Base-by-base conservation (phyloP, 2,329 filamentous ascomycete genomes). In the Diaporthe sp. region DNA sequence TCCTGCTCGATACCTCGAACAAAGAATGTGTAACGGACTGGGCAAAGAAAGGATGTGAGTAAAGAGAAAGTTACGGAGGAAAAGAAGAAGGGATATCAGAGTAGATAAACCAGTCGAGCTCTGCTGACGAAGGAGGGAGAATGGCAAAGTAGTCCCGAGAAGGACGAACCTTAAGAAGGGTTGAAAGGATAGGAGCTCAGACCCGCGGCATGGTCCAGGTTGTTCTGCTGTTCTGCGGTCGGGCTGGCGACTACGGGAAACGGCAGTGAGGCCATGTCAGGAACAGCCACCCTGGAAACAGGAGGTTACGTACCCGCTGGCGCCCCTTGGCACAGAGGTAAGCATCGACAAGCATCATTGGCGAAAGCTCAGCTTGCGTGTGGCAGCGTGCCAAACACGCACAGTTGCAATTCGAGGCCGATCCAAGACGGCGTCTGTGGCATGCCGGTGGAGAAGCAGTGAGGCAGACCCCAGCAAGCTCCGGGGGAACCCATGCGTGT, bases 391-490 rank as follows among this genome's bases (percentile, higher is more conserved):
- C 71, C 58, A 68, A 53, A 76, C 74, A 17, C 42, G 58, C 74
- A 61, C 76, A 77, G 71, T 72, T 68, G 68, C 68, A 72, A 37
- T 53, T 55, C 37, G 68, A 68, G 61, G 75, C 76, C 44, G 68
- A 72, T 72, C 65, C 77, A 79, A 79, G 78, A 79, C 78, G 72
- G 61, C 57, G 51, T 53, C 76, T 79, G 78, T 77, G 75, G 74
- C 78, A 79, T 72, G 61, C 17, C 63, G 75, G 78, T 79, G 78
- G 78, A 75, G 76, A 75, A 49, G 10, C 31, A 57, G 61, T 73
- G 68, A 70, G 70, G 61, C 71, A 74, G 67, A 71, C 60, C 61
- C 71, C 28, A 53, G 65, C 55, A 73, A 55, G 60, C 39, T 57
- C 67, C 60, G 10, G 67, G 74, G 67, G 57, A n/a, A 71, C 55